Conservation (phyloP, 306 rosid genomes). For the Corylus heterophylla region DNA sequence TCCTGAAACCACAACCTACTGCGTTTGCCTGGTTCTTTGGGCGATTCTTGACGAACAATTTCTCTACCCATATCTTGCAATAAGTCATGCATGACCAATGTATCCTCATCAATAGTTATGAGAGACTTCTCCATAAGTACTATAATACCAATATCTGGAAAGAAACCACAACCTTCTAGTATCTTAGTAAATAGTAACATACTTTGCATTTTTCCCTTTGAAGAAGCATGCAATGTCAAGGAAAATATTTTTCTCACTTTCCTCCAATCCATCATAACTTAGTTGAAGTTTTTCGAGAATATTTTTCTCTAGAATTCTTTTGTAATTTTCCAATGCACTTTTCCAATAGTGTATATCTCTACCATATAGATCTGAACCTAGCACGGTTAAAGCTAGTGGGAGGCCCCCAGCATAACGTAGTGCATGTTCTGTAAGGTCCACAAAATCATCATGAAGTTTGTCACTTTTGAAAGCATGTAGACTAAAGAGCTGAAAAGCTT, state of each 20-base stretch:
- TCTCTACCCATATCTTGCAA: constrained; percentile 2
- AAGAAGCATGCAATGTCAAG: constrained; percentile 1
- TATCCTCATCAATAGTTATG: neutral
- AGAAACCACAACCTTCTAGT: constrained; percentile 2
- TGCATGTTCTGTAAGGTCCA: neutral
- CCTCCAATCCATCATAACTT: neutral
- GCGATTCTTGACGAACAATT: neutral
- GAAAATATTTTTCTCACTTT: neutral
- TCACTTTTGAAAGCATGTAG: neutral
- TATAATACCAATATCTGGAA: neutral
- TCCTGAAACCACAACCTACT: neutral
- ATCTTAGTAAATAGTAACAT: neutral
- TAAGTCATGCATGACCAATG: neutral
- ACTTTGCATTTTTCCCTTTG: neutral
- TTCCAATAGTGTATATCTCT: neutral
- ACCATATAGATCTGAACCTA: neutral
- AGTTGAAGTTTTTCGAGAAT: neutral
- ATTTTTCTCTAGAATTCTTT: neutral
- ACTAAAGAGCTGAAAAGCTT: neutral
- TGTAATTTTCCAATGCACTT: neutral
- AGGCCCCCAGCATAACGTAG: neutral
- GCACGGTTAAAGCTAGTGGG: neutral
- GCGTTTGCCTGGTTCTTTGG: neutral
- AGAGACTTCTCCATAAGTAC: neutral
- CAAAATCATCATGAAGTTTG: neutral